Conservation (phyloP, 257 asterid species). For the Solanum corneliomulleri region DNA sequence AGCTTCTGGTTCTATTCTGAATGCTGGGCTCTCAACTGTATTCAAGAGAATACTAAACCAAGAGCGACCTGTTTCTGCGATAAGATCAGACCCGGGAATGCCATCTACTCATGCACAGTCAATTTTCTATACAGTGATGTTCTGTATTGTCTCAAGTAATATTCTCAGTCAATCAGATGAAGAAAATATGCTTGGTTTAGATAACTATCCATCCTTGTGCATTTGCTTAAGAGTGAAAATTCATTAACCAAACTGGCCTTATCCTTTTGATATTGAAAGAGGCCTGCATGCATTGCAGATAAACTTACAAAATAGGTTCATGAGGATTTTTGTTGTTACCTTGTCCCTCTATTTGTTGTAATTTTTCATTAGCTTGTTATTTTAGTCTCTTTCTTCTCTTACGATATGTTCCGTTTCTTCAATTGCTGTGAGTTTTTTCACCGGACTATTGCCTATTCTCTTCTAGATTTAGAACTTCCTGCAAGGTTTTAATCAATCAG, state of each 20-base stretch:
- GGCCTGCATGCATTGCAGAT: background rate
- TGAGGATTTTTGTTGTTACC: background rate
- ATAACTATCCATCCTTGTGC: background rate
- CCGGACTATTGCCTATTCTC: background rate
- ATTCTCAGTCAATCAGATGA: background rate
- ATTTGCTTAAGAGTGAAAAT: background rate
- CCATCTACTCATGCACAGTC: conserved; percentile 88
- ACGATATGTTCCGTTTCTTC: background rate
- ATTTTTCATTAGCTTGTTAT: background rate
- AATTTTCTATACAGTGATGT: conserved; percentile 35
- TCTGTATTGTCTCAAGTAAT: conserved; percentile 48
- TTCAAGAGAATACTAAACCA: conserved; percentile 65
- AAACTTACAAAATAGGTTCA: background rate
- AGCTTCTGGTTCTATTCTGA: conserved; percentile 52
- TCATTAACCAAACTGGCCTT: background rate
- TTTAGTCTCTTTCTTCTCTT: background rate
- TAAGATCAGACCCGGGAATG: conserved; percentile 89
- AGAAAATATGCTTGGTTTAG: background rate
- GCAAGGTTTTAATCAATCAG: background rate
- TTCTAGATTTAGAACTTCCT: background rate
- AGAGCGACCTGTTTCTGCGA: conserved; percentile 52
- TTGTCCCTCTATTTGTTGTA: background rate
- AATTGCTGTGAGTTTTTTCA: background rate
- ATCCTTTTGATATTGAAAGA: background rate
- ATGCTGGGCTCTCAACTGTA: conserved; percentile 27